Conservation (phyloP, 352 stramenopile species). For the Phytophthora kernoviae region DNA sequence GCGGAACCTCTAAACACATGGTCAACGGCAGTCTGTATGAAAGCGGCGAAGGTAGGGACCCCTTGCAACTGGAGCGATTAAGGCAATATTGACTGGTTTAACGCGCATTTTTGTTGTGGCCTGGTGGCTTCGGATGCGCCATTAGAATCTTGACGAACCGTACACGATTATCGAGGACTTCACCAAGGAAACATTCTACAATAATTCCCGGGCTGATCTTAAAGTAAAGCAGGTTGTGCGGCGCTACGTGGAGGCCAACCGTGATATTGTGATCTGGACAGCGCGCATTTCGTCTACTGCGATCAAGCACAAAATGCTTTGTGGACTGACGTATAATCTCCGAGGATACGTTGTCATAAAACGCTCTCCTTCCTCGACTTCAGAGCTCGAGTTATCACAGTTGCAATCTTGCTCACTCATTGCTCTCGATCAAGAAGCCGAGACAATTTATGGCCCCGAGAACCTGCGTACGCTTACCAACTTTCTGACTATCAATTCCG, state of each 20-base stretch:
- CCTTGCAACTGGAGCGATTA: neutral
- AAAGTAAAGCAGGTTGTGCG: constrained; percentile 34
- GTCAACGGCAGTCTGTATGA: constrained; percentile 37
- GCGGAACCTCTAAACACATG: constrained; percentile 30
- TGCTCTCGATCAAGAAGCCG: constrained; percentile 20
- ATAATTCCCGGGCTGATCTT: constrained; percentile 28
- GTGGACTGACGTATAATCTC: constrained; percentile 20
- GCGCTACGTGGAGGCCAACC: constrained; percentile 34
- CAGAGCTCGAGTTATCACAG: constrained; percentile 7
- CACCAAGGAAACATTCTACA: constrained; percentile 29
- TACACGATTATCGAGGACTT: constrained; percentile 42
- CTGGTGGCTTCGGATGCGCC: constrained; percentile 5
- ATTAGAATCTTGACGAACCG: constrained; percentile 31
- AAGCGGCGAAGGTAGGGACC: constrained; percentile 23
- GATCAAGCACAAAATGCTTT: constrained; percentile 26
- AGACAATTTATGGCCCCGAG: constrained; percentile 11
- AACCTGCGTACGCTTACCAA: constrained; percentile 32
- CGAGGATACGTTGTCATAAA: constrained; percentile 26
- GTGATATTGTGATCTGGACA: constrained; percentile 38
- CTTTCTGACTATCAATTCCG: constrained; percentile 30
- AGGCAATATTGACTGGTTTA: neutral
- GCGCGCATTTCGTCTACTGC: constrained; percentile 32
- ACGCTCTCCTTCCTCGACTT: constrained; percentile 20
- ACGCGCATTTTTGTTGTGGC: neutral
- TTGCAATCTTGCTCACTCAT: constrained; percentile 24